phyloP scores from a whole-genome alignment of 305 asterid genomes.

The Nicotiana rustica region DNA sequence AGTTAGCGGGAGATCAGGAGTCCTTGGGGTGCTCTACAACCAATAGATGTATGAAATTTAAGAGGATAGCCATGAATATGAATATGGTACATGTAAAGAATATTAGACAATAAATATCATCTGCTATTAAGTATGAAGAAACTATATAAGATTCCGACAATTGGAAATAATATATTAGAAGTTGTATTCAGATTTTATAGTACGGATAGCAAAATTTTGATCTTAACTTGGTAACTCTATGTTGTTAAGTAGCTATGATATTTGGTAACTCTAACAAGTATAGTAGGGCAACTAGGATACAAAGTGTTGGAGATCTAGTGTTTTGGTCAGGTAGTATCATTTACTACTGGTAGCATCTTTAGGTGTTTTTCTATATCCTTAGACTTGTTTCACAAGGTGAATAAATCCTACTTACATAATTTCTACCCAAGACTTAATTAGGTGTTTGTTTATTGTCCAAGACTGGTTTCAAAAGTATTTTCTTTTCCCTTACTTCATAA shows the following conservation, averaged over 20 bases:
- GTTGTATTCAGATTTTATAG: background rate
- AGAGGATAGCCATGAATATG: background rate
- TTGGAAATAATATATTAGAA: background rate
- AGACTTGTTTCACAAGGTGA: slow-evolving; percentile 1
- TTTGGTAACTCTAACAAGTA: slow-evolving; percentile 6
- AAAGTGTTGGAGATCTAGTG: background rate
- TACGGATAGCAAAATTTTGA: background rate
- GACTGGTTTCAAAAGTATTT: background rate
- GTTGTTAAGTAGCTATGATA: background rate
- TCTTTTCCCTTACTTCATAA: background rate
- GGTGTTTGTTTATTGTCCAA: background rate
- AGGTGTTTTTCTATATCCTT: background rate
- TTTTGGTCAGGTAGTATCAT: background rate
- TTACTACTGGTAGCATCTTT: background rate
- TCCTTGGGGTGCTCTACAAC: background rate
- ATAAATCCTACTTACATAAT: background rate
- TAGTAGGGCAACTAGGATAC: background rate
- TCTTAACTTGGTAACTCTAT: slow-evolving; percentile 4
- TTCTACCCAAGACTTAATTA: background rate
- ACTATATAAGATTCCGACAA: background rate
- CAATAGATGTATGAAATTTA: background rate
- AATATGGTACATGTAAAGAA: background rate
- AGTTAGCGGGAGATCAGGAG: slow-evolving; percentile 10
- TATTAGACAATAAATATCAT: background rate
- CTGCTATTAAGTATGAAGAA: background rate